These are phyloP conservation scores for Straminergon stramineum DNA, from an alignment of 225 moss, liverwort and hornwort species.

Conservation along the genomic window DNA sequence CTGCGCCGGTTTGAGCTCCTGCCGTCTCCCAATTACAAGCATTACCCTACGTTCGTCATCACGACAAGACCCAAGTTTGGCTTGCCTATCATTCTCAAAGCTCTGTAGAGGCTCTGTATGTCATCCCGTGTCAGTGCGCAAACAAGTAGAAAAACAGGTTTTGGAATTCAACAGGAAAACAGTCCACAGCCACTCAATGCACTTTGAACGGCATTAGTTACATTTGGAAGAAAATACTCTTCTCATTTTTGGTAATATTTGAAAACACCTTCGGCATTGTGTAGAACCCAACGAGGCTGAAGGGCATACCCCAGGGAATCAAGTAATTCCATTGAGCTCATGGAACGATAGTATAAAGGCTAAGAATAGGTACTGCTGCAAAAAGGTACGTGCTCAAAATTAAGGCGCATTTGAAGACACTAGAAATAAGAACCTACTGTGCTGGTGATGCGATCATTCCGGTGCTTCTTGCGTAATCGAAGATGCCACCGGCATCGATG, in stretches of 20 bases:
- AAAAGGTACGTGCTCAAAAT: neutral
- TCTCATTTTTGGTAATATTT: neutral
- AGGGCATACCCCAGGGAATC: neutral
- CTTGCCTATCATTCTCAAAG: conserved; percentile 6
- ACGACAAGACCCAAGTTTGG: conserved; percentile 6
- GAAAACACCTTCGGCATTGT: neutral
- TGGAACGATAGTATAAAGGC: neutral
- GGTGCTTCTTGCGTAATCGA: conserved; percentile 64
- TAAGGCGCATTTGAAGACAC: neutral
- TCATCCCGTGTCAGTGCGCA: neutral
- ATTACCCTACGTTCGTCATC: neutral
- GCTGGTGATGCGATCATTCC: conserved; percentile 69
- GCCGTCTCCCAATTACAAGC: conserved; percentile 14
- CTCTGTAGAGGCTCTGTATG: neutral
- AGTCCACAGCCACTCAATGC: neutral
- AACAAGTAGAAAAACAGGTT: neutral
- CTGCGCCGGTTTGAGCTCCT: conserved; percentile 8
- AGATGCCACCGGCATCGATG: conserved; percentile 85
- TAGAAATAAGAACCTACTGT: neutral
- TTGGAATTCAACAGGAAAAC: neutral
- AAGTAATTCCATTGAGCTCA: neutral
- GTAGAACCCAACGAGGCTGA: neutral
- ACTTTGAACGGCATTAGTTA: neutral
- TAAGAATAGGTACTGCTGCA: neutral
- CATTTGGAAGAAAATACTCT: neutral